phyloP scores from a whole-genome alignment of 352 stramenopile genomes.

The Blastocystis sp. region DNA sequence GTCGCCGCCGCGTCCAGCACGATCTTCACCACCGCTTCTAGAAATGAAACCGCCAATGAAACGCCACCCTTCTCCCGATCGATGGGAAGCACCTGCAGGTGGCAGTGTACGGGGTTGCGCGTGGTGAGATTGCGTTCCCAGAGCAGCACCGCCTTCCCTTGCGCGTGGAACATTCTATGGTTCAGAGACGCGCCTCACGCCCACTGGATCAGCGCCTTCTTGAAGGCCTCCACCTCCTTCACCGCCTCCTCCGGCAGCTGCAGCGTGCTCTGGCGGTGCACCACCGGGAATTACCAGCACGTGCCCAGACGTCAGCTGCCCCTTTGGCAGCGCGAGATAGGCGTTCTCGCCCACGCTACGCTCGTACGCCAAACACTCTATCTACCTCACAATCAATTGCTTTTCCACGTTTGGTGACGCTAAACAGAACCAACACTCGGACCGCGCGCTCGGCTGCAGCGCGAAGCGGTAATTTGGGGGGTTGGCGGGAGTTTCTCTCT shows the following conservation, averaged over 20 bases:
- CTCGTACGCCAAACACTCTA: no score
- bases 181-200: neutral
- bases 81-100: slow-evolving; percentile 44
- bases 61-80: slow-evolving; percentile 24
- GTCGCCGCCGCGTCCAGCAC: slow-evolving; percentile 52
- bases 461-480: neutral
- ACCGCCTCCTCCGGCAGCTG: slow-evolving; percentile 45
- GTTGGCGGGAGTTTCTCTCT: neutral
- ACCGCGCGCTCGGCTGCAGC: neutral
- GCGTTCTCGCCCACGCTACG: slow-evolving; percentile 51
- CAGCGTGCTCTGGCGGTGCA: slow-evolving; percentile 59
- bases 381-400: slow-evolving; percentile 65
- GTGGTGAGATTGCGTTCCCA: slow-evolving; percentile 60
- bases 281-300: slow-evolving; percentile 60
- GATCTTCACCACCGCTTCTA: slow-evolving; percentile 45
- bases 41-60: neutral
- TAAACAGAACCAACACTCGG: slow-evolving; percentile 68
- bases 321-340: slow-evolving; percentile 67
- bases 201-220: slow-evolving; percentile 24
- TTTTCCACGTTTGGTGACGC: slow-evolving; percentile 67
- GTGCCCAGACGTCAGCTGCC: slow-evolving; percentile 52
- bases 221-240: slow-evolving; percentile 55
- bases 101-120: slow-evolving; percentile 54
- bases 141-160: slow-evolving; percentile 43
- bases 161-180: slow-evolving; percentile 52